Evolutionary conservation across 2,329 filamentous ascomycete species (phyloP), one percentile per base, ranked within the genome.

Genomic region (Penicillium sp.): DNA sequence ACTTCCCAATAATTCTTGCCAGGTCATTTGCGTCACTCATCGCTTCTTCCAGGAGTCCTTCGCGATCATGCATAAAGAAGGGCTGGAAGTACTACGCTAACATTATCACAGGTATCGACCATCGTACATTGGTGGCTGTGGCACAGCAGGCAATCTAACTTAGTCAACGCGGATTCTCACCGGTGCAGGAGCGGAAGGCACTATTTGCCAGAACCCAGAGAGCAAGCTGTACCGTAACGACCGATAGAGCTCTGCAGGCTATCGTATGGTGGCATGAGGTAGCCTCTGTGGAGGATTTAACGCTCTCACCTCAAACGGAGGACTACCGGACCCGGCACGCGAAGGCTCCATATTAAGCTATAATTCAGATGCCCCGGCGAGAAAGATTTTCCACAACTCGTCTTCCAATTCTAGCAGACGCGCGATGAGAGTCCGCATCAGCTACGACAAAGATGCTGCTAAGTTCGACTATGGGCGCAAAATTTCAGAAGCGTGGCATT

Each of bases 391-490:
- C 30, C 30, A 35, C 30, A 52, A 37, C 30, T 52, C 48, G 11
- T 28, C 48, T 22, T 52, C 48, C 19, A 52, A 28, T 14, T 22
- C 48, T 5, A 52, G 48, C 19, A 52, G 48, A 26, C 48, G 48
- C 25, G 48, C 48, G 1, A 52, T 52, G 48, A 13, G 48, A 37
- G 48, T 52, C 7, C 48, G 48, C 26, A 52, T 52, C 7, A 52
- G 48, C 30, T 52, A 52, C 6, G 48, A 52, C 30, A 14, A 26
- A 22, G 48, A 52, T 37, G 48, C 48, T 14, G 33, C 48, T 3
- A 52, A 52, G 8, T 52, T 13, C 6, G 48, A 52, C n/a, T 52
- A 52, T 37, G 48, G 48, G 10, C 48, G 48, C n/a, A 52, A 52
- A 19, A 19, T 52, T 33, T 52, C 48, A 4, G 48, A 52, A 16